phyloP scores from a whole-genome alignment of 75 land plant genomes.

The Gnetum montanum region DNA sequence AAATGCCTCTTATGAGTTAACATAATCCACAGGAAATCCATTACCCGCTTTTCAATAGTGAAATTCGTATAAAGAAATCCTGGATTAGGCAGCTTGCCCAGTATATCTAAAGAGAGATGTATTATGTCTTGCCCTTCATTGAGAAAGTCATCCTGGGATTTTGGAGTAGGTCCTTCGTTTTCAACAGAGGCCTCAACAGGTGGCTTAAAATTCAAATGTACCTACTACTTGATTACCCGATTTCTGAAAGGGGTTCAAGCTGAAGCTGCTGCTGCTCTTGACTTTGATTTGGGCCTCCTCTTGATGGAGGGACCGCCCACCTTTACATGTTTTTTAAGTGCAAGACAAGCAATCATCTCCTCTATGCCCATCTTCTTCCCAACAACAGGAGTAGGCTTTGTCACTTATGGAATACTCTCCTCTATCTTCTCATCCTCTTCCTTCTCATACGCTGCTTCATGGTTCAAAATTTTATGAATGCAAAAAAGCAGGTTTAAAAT shows the following conservation, averaged over 20 bases:
- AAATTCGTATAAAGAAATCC: slow-evolving; percentile 84
- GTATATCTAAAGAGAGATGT: slow-evolving; percentile 43
- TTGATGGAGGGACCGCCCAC: slow-evolving; percentile 12
- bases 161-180: slow-evolving; percentile 2
- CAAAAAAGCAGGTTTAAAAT: too few relatives aligned
- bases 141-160: slow-evolving; percentile 59
- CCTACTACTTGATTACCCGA: slow-evolving; percentile 51
- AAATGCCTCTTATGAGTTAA: background rate
- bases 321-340: slow-evolving; percentile 15
- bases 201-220: slow-evolving; percentile 45
- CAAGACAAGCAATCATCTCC: slow-evolving; percentile 10
- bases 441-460: too few relatives aligned
- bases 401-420: too few relatives aligned
- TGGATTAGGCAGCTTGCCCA: slow-evolving; percentile 35
- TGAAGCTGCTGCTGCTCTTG: slow-evolving; percentile 2
- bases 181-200: slow-evolving; percentile 8
- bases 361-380: slow-evolving; percentile 23
- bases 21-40: background rate
- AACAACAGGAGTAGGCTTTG: too few relatives aligned
- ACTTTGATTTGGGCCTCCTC: slow-evolving; percentile 7
- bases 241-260: slow-evolving; percentile 71
- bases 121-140: slow-evolving; percentile 39
- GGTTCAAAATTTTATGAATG: too few relatives aligned
- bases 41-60: slow-evolving; percentile 70
- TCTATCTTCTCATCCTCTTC: too few relatives aligned